phyloP scores from a whole-genome alignment of 257 asterid genomes.

The Nicotiana otophora region DNA sequence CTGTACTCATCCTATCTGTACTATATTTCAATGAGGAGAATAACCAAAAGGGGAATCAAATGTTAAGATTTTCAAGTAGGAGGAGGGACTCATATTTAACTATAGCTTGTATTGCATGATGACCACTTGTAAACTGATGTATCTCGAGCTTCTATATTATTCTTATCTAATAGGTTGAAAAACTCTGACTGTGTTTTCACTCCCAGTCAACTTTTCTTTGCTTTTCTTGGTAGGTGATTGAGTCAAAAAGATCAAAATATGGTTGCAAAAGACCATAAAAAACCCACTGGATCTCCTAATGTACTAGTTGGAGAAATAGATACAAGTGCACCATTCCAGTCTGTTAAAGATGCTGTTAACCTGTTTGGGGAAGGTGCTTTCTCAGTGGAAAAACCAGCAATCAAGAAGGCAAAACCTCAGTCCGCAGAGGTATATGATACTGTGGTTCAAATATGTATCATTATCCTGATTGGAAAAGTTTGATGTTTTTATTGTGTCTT shows the following conservation, averaged over 20 bases:
- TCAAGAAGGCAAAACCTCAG: slow-evolving; percentile 60
- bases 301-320: slow-evolving; percentile 87
- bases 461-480: neutral
- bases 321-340: slow-evolving; percentile 90
- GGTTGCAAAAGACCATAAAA: slow-evolving; percentile 79
- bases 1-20: neutral
- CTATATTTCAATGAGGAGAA: neutral
- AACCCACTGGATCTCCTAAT: slow-evolving; percentile 51
- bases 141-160: neutral
- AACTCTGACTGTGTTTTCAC: neutral
- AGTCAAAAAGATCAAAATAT: slow-evolving; percentile 30
- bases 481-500: neutral
- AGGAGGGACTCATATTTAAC: neutral
- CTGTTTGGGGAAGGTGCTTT: slow-evolving; percentile 89
- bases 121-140: neutral
- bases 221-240: slow-evolving; percentile 27
- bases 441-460: neutral
- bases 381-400: slow-evolving; percentile 64
- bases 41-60: neutral
- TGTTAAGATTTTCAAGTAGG: neutral
- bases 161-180: neutral
- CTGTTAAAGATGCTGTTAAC: slow-evolving; percentile 93
- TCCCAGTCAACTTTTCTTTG: slow-evolving; percentile 11
- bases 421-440: slow-evolving; percentile 57
- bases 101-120: neutral